A percentile compares a stretch with the other conserved stretches of the same genome.
phyloP scores from a whole-genome alignment of 2,329 filamentous ascomycete genomes.

The Alternaria sp. region DNA sequence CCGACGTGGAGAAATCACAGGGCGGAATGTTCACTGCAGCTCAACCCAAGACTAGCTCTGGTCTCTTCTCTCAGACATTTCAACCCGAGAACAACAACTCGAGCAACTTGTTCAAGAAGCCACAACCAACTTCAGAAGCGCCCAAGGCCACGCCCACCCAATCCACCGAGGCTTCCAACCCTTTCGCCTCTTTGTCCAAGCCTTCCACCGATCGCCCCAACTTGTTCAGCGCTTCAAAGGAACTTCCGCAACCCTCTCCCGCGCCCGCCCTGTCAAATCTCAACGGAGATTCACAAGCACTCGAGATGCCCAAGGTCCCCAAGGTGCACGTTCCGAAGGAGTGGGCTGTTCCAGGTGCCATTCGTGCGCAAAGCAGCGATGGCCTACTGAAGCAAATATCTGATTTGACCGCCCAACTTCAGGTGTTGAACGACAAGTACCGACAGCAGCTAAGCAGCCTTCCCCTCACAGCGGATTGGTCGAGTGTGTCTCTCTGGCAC shows the following conservation, averaged over 20 bases:
- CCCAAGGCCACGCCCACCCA: conserved; percentile 18
- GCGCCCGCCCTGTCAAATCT: conserved; percentile 23
- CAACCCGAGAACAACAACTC: conserved; percentile 22
- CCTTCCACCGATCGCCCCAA: conserved; percentile 23
- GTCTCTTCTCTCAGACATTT: conserved; percentile 29
- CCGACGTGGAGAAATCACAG: conserved; percentile 23
- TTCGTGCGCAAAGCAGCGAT: conserved; percentile 18
- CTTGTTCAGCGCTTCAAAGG: conserved; percentile 26
- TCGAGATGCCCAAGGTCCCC: conserved; percentile 33
- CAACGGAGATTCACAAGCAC: conserved; percentile 16
- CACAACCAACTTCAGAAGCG: conserved; percentile 14
- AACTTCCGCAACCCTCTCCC: conserved; percentile 20
- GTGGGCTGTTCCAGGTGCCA: conserved; percentile 28
- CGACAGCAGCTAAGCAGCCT: conserved; percentile 34
- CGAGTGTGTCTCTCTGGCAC: conserved; percentile 43
- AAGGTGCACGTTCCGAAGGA: conserved; percentile 37
- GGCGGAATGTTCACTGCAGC: conserved; percentile 28
- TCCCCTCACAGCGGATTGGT: conserved; percentile 41
- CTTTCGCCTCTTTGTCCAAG: conserved; percentile 23
- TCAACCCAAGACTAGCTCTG: conserved; percentile 31
- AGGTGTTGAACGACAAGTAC: conserved; percentile 39
- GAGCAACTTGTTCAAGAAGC: conserved; percentile 21
- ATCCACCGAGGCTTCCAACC: conserved; percentile 20
- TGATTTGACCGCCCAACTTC: conserved; percentile 33
- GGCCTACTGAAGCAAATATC: conserved; percentile 25